Evolutionary conservation across 2,329 filamentous ascomycete genomes (phyloP), one percentile per base, ranked within the genome.

Genomic region (Macrophomina phaseolina): DNA sequence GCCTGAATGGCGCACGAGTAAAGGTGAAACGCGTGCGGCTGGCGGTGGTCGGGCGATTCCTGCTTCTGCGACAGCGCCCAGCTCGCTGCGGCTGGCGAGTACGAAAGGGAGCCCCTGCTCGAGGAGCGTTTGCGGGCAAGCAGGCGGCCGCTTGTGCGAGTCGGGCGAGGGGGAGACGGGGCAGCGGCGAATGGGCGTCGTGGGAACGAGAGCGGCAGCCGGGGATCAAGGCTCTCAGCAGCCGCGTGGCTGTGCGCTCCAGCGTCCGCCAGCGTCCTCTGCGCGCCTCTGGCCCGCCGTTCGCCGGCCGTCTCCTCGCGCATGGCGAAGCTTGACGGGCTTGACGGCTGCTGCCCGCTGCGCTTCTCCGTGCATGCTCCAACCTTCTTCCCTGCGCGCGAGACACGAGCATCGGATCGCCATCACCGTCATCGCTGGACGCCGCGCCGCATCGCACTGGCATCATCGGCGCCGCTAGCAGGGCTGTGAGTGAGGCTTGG

Each of bases 401-500:
- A 5, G 16, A 30, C 4, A 12, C 28, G 51, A 12, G 18, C 8
- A 16, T 36, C 40, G 16, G 63, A 56, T 56, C 63, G 52, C 30
- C 63, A 38, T 23, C 28, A 38, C 58, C 62, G 62, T 56, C 62
- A 56, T 56, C 28, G 51, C 16, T 53, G 49, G 62, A 34, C 40
- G 62, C 62, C 62, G 61, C 34, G 38, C 42, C 34, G 61, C 45
- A 38, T 28, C 53, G 18, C 34, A n/a, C 34, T 30, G 36, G 55
- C 55, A 60, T 60, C 55, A 60, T 60, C 55, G 55, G 55, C 38
- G 55, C 40, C 56, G 23, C 61, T 53, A 64, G 48, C 48, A 53
- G 62, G 62, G 62, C 62, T 64, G 62, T 46, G 62, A 34, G 28
- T 30, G 63, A 65, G 63, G 63, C 63, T 65, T 65, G 63, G 52